A percentile compares a stretch with the other conserved stretches of the same genome.
Conservation (phyloP, 257 asterid species). For the Penstemon newberryi region DNA sequence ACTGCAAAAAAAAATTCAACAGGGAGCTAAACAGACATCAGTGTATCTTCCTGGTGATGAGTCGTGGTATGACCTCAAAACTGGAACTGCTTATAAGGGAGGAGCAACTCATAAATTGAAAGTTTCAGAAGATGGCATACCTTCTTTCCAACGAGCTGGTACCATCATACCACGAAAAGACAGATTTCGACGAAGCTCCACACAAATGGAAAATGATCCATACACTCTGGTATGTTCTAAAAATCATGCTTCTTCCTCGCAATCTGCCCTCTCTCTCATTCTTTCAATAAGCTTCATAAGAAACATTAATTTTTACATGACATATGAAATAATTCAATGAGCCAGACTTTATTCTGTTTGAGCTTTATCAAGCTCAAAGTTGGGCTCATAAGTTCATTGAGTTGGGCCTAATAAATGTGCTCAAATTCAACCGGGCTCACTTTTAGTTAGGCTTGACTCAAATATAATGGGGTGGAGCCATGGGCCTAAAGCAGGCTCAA, state of each 20-base stretch:
- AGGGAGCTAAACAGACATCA: conserved; percentile 76
- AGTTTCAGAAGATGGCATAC: conserved; percentile 72
- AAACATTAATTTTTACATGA: no score
- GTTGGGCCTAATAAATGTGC: no score
- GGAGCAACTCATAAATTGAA: conserved; percentile 72
- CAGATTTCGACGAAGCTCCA: conserved; percentile 85
- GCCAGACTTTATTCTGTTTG: no score
- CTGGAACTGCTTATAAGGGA: conserved; percentile 75
- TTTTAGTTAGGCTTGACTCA: no score
- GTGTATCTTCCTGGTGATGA: conserved; percentile 93
- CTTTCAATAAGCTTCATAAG: no score
- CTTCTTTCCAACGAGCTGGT: conserved; percentile 93
- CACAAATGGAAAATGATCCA: conserved; percentile 96
- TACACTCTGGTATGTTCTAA: conserved; percentile 74
- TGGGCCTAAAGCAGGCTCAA: no score
- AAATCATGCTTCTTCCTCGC: background rate
- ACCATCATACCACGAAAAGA: conserved; percentile 93
- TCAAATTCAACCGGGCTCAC: no score
- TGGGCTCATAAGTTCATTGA: no score
- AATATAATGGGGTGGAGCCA: no score
- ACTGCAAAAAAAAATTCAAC: conserved; percentile 21
- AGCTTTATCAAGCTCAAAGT: no score
- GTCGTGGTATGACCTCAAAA: conserved; percentile 77
- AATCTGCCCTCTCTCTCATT: no score
- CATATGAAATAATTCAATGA: no score